Evolutionary conservation across 202 grass and related monocot genomes (phyloP).

Genomic region (Schoenoplectus tabernaemontani): DNA sequence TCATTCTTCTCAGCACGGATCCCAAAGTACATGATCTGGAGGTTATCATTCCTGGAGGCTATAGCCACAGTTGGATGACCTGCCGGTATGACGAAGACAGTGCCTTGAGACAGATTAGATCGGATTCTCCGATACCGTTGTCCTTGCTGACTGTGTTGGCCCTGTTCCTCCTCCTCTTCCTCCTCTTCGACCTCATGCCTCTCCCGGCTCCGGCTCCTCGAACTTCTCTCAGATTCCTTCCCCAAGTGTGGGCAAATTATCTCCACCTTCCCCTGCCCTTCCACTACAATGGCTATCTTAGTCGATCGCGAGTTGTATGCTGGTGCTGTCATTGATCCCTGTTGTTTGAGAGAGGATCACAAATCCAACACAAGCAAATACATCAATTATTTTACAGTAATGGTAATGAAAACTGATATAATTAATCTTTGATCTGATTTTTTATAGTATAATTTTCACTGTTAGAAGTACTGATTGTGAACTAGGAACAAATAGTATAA

Average conservation of each 20-base stretch:
- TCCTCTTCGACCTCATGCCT: conserved; percentile 21
- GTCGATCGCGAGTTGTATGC: conserved; percentile 35
- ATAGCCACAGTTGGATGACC: conserved; percentile 40
- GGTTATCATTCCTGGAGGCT: conserved; percentile 33
- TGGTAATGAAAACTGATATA: background rate
- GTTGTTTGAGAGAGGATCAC: background rate
- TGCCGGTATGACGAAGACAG: conserved; percentile 50
- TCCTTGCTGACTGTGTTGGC: conserved; percentile 11
- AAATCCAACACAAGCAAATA: background rate
- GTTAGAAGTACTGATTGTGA: background rate
- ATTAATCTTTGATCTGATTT: background rate
- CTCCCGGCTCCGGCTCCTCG: conserved; percentile 10
- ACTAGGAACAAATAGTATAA: background rate
- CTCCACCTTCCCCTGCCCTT: conserved; percentile 42
- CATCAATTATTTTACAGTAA: background rate
- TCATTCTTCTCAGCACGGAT: conserved; percentile 28
- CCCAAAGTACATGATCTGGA: conserved; percentile 42
- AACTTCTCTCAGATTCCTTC: background rate
- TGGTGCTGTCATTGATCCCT: conserved; percentile 67
- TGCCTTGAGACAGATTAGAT: conserved; percentile 28
- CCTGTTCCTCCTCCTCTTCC: background rate
- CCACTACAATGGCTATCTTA: conserved; percentile 41
- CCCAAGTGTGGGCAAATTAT: conserved; percentile 50
- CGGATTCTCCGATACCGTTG: conserved; percentile 27
- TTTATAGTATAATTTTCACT: background rate